Percentiles rank a stretch among this genome's conserved stretches.
Evolutionary conservation across 2,329 filamentous ascomycete genomes (phyloP).

Genomic region (Trichoderma gracile): DNA sequence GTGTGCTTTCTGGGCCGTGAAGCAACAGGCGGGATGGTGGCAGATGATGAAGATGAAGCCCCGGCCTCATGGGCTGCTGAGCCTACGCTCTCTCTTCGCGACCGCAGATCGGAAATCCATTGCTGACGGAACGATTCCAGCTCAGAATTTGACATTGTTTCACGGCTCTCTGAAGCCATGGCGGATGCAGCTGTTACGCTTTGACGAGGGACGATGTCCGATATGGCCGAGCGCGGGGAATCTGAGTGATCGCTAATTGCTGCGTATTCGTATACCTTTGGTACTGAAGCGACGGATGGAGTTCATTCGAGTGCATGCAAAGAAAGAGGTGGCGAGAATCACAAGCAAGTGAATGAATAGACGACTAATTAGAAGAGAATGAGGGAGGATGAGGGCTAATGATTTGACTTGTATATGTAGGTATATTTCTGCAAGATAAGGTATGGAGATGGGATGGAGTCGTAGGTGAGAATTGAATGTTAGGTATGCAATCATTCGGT

Average conservation of each 20-base stretch:
- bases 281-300: not conserved
- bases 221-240: constrained; percentile 25
- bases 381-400: not conserved
- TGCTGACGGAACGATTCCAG: constrained; percentile 81
- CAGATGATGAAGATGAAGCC: not conserved
- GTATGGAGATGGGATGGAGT: no score
- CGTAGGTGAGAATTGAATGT: no score
- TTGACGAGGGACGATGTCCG: constrained; percentile 6
- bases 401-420: not conserved
- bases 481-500: constrained; percentile 19
- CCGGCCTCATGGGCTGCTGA: constrained; percentile 10
- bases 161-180: constrained; percentile 28
- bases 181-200: constrained; percentile 9
- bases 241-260: not conserved
- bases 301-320: not conserved
- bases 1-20: constrained; percentile 1
- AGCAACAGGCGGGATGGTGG: constrained; percentile 1
- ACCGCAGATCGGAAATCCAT: constrained; percentile 80
- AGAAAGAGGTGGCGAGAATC: not conserved
- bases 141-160: constrained; percentile 56
- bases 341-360: not conserved
- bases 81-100: constrained; percentile 31
- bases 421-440: not conserved
- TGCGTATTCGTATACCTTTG: not conserved
- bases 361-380: not conserved